These are phyloP conservation scores for Cylindrodendrum hubeiense DNA, from an alignment of 2,329 filamentous ascomycete species.

Conservation along the genomic window DNA sequence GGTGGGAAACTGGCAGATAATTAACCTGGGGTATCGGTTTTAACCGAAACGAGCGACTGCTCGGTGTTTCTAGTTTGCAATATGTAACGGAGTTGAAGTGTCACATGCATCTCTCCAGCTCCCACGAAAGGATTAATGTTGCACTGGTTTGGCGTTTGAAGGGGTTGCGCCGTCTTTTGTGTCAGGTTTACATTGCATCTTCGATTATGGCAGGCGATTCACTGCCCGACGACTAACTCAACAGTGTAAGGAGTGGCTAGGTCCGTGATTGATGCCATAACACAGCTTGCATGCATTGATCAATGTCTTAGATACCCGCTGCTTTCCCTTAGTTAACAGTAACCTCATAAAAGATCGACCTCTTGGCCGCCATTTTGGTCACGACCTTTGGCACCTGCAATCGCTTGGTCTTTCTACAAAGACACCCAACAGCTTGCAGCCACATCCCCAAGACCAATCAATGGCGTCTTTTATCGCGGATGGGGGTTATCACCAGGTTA, in stretches of 20 bases:
- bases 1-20: not conserved
- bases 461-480: slow-evolving; percentile 40
- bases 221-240: slow-evolving; percentile 47
- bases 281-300: not conserved
- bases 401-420: not conserved
- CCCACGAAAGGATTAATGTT: not conserved
- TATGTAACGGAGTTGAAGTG: too few species aligned
- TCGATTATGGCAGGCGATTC: slow-evolving; percentile 54
- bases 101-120: not conserved
- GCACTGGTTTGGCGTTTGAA: not conserved
- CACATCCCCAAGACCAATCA: slow-evolving; percentile 1
- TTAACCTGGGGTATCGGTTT: not conserved
- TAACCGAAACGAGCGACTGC: not conserved
- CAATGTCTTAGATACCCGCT: not conserved
- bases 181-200: not conserved
- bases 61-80: not conserved
- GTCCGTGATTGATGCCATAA: not conserved
- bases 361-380: not conserved
- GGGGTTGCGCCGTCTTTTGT: not conserved
- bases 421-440: not conserved
- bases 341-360: too few species aligned
- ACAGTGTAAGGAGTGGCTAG: not conserved
- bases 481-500: too few species aligned
- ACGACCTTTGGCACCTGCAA: not conserved
- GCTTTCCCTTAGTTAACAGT: too few species aligned